Evolutionary conservation across 176 grass and related monocot genomes (phyloP), one percentile per base, ranked within the genome.

Genomic region (Ensete ventricosum): DNA sequence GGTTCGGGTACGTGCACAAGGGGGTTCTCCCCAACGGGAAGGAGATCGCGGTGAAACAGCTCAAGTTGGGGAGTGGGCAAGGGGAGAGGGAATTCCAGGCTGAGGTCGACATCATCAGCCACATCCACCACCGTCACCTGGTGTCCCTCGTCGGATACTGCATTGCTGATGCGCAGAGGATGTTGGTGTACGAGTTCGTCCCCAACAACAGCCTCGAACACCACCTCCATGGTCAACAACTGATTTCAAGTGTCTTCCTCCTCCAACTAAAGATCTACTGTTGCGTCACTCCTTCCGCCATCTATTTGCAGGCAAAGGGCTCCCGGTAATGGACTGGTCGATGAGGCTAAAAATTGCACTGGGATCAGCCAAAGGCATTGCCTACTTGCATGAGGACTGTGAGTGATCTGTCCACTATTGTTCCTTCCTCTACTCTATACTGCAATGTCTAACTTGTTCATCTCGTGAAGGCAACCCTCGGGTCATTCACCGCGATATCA

Each of bases 1-100:
- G 91, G 27, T 94, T 94, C 67, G 91, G 91, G 75, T 88, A 90
- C 54, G 91, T 94, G 78, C 88, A 94, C 80, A 90, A 59, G 80
- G 88, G 91, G 5, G 77, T 89, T 53, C 82, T 94, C 53, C 81
- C 81, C 2, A 69, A 80, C n/a, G 88, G 91, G 19, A 68, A 74
- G 80, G 67, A 68, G 77, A 81, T 89, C 16, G 87, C 87, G 52
- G 87, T 85, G 71, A 89, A 89, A 51, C 76, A 77, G 73, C 82
- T 89, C n/a, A 89, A 82, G 76, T 76, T 83, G 13, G 87, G 79
- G 26, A 85, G 87, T 52, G 83, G 77, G 64, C 87, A 89, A 67
- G 87, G 83, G 43, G 86, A 89, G 83, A 78, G 87, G 54, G 87
- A 89, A 72, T 89, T 89, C 76, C 87, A 89, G 64, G 87, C 87